Percentiles rank a stretch among this genome's conserved stretches.
Evolutionary conservation across 768 basidiomycete species (phyloP).

Genomic region (Phanerochaete carnosa): DNA sequence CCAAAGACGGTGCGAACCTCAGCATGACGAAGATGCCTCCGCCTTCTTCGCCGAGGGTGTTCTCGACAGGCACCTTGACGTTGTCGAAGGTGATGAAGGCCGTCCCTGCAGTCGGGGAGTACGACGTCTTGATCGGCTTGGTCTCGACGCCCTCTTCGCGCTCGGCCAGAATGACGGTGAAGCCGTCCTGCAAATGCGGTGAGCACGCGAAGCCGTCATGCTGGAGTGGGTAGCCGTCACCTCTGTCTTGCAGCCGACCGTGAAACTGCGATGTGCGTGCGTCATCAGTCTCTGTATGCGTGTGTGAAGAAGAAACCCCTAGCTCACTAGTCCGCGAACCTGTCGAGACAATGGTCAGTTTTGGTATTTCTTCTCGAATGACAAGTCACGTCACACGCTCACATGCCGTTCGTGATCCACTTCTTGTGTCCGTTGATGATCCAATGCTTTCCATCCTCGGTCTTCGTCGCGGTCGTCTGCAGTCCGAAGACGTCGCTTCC

Average conservation of each 20-base stretch:
- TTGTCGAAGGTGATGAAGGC: constrained; percentile 78
- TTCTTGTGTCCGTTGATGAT: constrained; percentile 87
- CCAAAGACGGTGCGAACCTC: constrained; percentile 29
- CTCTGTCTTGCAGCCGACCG: constrained; percentile 69
- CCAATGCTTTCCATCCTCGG: constrained; percentile 79
- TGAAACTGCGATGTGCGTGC: constrained; percentile 50
- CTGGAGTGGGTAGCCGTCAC: constrained; percentile 21
- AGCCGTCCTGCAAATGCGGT: constrained; percentile 39
- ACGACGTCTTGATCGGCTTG: constrained; percentile 82
- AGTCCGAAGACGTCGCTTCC: constrained; percentile 84
- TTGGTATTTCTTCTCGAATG: background rate
- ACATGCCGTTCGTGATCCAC: constrained; percentile 79
- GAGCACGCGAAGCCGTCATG: constrained; percentile 27
- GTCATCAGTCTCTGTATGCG: too few species aligned
- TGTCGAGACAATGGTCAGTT: constrained; percentile 13
- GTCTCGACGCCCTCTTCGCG: constrained; percentile 79
- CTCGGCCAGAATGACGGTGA: constrained; percentile 88
- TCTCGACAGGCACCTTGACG: constrained; percentile 81
- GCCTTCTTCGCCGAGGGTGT: constrained; percentile 80
- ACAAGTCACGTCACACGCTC: constrained; percentile 17
- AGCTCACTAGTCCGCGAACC: constrained; percentile 38
- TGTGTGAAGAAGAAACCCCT: background rate
- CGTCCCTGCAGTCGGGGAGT: constrained; percentile 86
- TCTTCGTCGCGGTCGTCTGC: constrained; percentile 75
- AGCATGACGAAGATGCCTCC: constrained; percentile 66